Percentiles rank a stretch among this genome's conserved stretches.
These are phyloP conservation scores for Mucor piriformis DNA, from an alignment of 371 early-diverging fungal species.

Conservation along the genomic window DNA sequence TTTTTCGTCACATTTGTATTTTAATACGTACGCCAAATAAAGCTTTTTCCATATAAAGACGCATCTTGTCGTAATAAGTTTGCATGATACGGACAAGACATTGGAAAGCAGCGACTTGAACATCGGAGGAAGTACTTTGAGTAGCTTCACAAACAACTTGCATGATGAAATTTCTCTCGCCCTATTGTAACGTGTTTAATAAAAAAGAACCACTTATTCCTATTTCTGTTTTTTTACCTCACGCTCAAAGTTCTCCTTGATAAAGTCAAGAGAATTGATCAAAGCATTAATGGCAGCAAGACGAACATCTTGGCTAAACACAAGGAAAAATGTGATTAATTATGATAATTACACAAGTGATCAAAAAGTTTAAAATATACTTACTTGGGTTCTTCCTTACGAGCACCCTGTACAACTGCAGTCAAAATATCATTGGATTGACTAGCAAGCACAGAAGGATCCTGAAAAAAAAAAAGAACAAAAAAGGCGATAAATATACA, in stretches of 20 bases:
- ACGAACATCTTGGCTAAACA: constrained; percentile 76
- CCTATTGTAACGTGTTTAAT: constrained; percentile 43
- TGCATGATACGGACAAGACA: constrained; percentile 95
- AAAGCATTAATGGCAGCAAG: constrained; percentile 88
- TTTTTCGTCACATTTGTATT: not conserved
- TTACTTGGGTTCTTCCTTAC: constrained; percentile 70
- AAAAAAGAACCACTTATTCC: not conserved
- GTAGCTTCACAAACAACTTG: constrained; percentile 96
- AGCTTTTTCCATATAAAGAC: constrained; percentile 92
- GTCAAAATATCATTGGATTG: constrained; percentile 90
- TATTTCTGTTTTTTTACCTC: constrained; percentile 44
- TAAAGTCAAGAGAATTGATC: constrained; percentile 92
- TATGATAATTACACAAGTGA: constrained; percentile 3
- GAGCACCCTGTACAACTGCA: constrained; percentile 91
- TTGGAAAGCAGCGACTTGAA: constrained; percentile 89
- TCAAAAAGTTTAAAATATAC: not conserved
- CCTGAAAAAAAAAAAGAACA: constrained; percentile 41
- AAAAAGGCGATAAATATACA: not conserved
- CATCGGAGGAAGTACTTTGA: constrained; percentile 70
- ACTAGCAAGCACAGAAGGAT: constrained; percentile 71
- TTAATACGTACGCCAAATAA: constrained; percentile 75
- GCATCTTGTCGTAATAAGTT: constrained; percentile 94
- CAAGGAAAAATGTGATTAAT: not conserved
- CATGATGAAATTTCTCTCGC: constrained; percentile 97
- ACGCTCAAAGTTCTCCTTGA: constrained; percentile 88